Base-by-base conservation (phyloP, 2,329 filamentous ascomycete species). In the Fusarium nematophilum region DNA sequence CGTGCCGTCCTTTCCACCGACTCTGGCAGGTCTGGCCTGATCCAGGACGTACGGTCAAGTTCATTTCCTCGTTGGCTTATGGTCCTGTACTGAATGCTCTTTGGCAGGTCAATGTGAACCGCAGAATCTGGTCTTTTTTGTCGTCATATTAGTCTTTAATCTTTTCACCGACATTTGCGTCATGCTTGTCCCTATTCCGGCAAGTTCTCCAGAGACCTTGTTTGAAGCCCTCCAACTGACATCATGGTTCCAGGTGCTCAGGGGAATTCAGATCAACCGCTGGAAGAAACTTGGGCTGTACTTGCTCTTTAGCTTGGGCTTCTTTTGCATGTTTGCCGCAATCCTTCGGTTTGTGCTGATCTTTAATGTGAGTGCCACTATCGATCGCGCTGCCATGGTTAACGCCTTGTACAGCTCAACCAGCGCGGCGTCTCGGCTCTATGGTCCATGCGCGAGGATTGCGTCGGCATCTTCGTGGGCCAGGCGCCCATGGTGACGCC, bases 371-470 rank as follows among this genome's bases (percentile, higher is more conserved):
- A 40, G 67, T 65, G 23, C 2, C 46, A 14, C 3, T 0, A 31
- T 9, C 9, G 6, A 8, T 9, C 3, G 23, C 13, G 4, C 7
- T 15, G 9, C 8, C 27, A 30, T 15, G 9, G 11, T 3, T 5
- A 15, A 5, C 4, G 25, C 9, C 1, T 5, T 17, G 13, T 10
- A 7, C 23, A 64, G 61, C 9, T 62, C 8, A 58, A 64, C 9
- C 56, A 58, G 23, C 61, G 42, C 3, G 63, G 63, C 1, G 59
- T 56, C 9, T 66, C 64, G 6, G 75, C 75, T 1, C 69, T 78
- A 15, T 78, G 76, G 76, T 76, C 73, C 4, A 71, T 73, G 21
- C 72, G 74, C 10, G 75, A 78, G 54, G 73, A 75, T 47, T 69
- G 73, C n/a, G 71, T 77, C 7, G 74, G 72, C 4, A 71, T 77